Evolutionary conservation across 2,329 filamentous ascomycete species (phyloP).

Genomic region (Trichoderma sp.): DNA sequence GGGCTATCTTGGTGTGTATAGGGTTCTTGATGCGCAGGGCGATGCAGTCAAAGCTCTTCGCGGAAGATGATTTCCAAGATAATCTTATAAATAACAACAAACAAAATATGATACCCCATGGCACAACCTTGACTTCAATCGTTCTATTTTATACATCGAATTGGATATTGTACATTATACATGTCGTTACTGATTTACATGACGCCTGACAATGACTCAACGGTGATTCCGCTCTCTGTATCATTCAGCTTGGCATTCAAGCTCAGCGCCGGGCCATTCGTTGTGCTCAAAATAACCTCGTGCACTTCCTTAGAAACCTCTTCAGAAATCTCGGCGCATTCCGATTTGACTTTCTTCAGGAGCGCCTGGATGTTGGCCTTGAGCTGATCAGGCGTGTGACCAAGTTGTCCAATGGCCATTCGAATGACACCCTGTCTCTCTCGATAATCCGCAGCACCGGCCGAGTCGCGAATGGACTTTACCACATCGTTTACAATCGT

Average conservation of each 20-base stretch:
- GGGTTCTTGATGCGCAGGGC: slow-evolving; percentile 49
- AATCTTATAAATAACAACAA: not conserved
- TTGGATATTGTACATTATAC: slow-evolving; percentile 41
- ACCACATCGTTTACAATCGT: slow-evolving; percentile 83
- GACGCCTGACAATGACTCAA: slow-evolving; percentile 51
- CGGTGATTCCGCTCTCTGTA: slow-evolving; percentile 54
- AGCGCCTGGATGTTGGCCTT: slow-evolving; percentile 79
- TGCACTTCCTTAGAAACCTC: slow-evolving; percentile 46
- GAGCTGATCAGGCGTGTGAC: slow-evolving; percentile 83
- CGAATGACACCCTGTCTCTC: slow-evolving; percentile 82
- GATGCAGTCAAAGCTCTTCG: slow-evolving; percentile 52
- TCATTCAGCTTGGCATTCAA: slow-evolving; percentile 76
- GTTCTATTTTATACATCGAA: slow-evolving; percentile 11
- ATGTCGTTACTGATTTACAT: slow-evolving; percentile 43
- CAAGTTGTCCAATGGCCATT: slow-evolving; percentile 87
- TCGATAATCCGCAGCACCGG: slow-evolving; percentile 82
- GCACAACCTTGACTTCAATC: slow-evolving; percentile 16
- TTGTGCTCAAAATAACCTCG: slow-evolving; percentile 79
- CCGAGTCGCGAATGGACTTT: slow-evolving; percentile 73
- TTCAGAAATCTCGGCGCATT: slow-evolving; percentile 68
- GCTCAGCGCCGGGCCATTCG: slow-evolving; percentile 81
- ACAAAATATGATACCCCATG: slow-evolving; percentile 31
- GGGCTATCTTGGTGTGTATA: slow-evolving; percentile 54
- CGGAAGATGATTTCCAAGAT: slow-evolving; percentile 31
- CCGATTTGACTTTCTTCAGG: slow-evolving; percentile 72